Base-by-base conservation (phyloP, 305 asterid species). In the Salvia sclarea region DNA sequence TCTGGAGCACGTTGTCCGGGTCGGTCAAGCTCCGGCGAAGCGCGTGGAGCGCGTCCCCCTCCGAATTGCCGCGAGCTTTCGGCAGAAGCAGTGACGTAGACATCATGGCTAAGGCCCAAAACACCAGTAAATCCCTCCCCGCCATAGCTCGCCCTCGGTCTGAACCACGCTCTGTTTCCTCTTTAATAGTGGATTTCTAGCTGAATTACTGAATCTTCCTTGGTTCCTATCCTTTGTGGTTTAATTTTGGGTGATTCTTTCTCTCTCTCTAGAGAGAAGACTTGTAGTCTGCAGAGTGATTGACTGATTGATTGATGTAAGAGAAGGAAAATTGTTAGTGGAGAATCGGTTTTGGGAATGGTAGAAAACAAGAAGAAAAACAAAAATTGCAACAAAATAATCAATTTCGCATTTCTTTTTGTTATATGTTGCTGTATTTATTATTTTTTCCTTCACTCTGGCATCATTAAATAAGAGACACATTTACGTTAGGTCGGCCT, bases 31-130 rank as follows among this genome's bases (percentile, higher is more conserved):
- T 84, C 85, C 92, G 90, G 48, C 97, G 92, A 41, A 93, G 86
- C 56, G 97, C 89, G 83, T 71, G 83, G 31, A 93, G 95, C 72
- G 96, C 98, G 82, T 93, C 98, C 8, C 96, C 96, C 65, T 93
- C 98, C 0, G 96, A 85, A 82, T 93, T 93, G 3, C 85, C 94
- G 62, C 40, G 60, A 20, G 75, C 96, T 49, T 61, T 66, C 44
- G 69, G 82, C 48, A 81, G 77, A 57, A 81, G 30, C 9, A 76
- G 16, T 12, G 82, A 64, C 24, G 73, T 66, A 0, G 80, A 64
- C 72, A 64, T 78, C 43, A 79, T 13, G 44, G 76, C 21, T 48
- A 88, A 57, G 65, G 71, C 75, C 16, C 72, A 66, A 52, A 77
- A 52, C 33, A 82, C 70, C 73, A 61, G 66, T 18, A 71, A 73